Evolutionary conservation across 23 red algal genomes (phyloP).

Genomic region (Gracilaria vermiculophylla): DNA sequence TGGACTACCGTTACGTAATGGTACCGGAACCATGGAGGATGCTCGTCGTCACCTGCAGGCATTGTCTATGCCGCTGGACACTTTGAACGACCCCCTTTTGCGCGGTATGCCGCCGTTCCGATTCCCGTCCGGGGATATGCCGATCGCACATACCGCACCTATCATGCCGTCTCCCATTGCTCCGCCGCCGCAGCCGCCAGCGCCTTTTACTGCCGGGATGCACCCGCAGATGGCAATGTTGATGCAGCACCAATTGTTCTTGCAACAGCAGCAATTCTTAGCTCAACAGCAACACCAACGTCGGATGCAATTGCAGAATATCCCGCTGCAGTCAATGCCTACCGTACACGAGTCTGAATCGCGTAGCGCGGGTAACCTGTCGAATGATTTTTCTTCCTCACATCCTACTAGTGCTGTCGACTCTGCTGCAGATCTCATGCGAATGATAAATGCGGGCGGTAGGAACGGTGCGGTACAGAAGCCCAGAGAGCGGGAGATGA

Average conservation of each 20-base stretch:
- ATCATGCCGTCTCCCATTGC: conserved; percentile 6
- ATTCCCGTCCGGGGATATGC: neutral
- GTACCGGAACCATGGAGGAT: neutral
- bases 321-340: neutral
- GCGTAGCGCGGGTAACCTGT: neutral
- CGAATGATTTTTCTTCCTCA: neutral
- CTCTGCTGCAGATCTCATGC: conserved; percentile 7
- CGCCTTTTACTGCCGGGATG: conserved; percentile 10
- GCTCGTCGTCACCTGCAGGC: neutral
- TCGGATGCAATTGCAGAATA: conserved; percentile 47
- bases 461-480: neutral
- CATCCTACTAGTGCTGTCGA: neutral
- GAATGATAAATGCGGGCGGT: neutral
- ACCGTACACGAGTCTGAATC: neutral
- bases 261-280: conserved; percentile 34
- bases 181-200: neutral
- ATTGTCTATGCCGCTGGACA: neutral
- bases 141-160: neutral
- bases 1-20: neutral
- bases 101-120: neutral
- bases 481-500: neutral
- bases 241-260: conserved; percentile 49
- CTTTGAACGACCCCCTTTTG: conserved; percentile 5
- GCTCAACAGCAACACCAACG: conserved; percentile 52
- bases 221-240: conserved; percentile 54